phyloP scores from a whole-genome alignment of 805 yeast species.

The Candida silvicultrix region DNA sequence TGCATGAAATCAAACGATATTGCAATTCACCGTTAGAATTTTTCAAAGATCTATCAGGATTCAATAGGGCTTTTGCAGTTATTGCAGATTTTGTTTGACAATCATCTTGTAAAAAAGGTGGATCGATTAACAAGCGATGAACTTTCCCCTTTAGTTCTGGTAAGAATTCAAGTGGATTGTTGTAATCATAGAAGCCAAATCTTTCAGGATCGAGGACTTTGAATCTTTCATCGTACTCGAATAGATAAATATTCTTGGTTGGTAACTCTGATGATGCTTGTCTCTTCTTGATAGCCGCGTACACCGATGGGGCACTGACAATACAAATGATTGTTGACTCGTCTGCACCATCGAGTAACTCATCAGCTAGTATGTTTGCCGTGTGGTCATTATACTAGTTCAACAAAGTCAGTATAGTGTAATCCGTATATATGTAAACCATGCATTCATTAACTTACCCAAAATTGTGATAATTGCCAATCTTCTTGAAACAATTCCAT shows the following conservation, averaged over 20 bases:
- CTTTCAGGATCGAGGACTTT: slow-evolving; percentile 64
- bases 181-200: slow-evolving; percentile 73
- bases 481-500: slow-evolving; percentile 83
- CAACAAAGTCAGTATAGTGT: too few species aligned
- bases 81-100: slow-evolving; percentile 69
- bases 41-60: slow-evolving; percentile 28
- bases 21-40: slow-evolving; percentile 34
- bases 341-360: slow-evolving; percentile 19
- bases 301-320: slow-evolving; percentile 88
- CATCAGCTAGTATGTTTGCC: slow-evolving; percentile 61
- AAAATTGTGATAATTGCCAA: slow-evolving; percentile 92
- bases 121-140: slow-evolving; percentile 74
- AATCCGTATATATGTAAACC: too few species aligned
- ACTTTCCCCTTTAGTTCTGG: slow-evolving; percentile 51
- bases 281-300: slow-evolving; percentile 68
- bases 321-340: slow-evolving; percentile 56
- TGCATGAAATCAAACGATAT: slow-evolving; percentile 62
- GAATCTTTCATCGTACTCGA: slow-evolving; percentile 79
- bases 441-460: too few species aligned
- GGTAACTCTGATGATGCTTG: slow-evolving; percentile 46
- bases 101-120: slow-evolving; percentile 78
- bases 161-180: slow-evolving; percentile 58
- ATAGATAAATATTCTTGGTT: slow-evolving; percentile 61
- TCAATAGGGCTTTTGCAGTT: slow-evolving; percentile 56
- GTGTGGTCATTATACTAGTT: slow-evolving; percentile 62